Base-by-base conservation (phyloP, 139 green algal genomes). In the Trebouxia sp. region DNA sequence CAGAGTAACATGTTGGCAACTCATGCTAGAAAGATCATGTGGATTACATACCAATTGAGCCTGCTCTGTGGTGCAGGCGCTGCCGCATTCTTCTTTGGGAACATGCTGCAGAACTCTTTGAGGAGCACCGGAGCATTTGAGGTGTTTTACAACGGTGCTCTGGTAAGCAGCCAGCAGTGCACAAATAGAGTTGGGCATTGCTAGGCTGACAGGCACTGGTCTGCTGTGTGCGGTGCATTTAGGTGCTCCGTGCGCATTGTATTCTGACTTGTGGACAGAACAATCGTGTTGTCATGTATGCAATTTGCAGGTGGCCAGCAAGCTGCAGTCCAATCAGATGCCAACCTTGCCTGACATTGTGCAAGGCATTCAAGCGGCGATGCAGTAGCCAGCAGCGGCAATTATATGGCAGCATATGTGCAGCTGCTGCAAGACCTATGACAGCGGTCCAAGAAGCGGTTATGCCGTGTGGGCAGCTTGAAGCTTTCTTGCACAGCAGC, bases 71-170 rank as follows among this genome's bases (percentile, higher is more conserved):
- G 50, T 77, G 69, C 69, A 77, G 69, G 66, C 32, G 15, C 88
- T 28, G 85, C 80, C 37, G 79, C 87, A 45, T 93, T 84, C 84
- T 87, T 95, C 26, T 53, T 93, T 20, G 91, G 91, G 39, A 95
- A 95, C 79, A 83, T 84, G 50, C n/a, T 91, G 7, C 50, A 84
- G 24, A 93, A 88, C 77, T 35, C 32, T 32, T 83, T 94, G 48
- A 79, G 66, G 10, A 79, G 75, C n/a, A 95, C 91, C 0, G 89
- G 89, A 0, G 92, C 92, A 0, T 95, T 95, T 58, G 92, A 95
- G 83, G 79, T 95, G 3, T 94, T 82, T 51, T 91, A 83, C 47
- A 85, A 91, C 26, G 86, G 89, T 22, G n/a, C 85, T 15, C 76
- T 88, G 90, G 91, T 94, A 28, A 72, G 32, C 4, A 26, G 47